Evolutionary conservation across 78 protist species (phyloP).

Genomic region (Polysphondylium violaceum): DNA sequence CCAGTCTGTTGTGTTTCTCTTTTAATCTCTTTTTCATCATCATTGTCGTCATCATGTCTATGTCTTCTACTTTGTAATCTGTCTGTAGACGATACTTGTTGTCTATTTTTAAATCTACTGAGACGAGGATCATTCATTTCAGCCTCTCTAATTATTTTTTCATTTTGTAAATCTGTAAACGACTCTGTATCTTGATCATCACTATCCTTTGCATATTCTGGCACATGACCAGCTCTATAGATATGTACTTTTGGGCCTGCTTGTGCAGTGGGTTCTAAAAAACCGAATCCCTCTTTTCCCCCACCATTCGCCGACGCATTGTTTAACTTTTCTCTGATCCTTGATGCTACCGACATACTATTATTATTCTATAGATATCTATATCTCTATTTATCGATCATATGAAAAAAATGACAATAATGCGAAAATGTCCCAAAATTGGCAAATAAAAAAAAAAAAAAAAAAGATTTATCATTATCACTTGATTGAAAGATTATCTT

Average conservation of each 20-base stretch:
- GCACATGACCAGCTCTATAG: conserved; percentile 66
- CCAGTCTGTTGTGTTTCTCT: not conserved
- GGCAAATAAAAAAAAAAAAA: not conserved
- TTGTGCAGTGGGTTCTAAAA: not conserved
- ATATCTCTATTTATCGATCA: not conserved
- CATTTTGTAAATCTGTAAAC: not conserved
- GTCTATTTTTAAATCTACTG: conserved; percentile 51
- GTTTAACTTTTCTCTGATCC: conserved; percentile 20
- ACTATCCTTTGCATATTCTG: conserved; percentile 38
- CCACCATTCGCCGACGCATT: conserved; percentile 16
- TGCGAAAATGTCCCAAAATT: not conserved
- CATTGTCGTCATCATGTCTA: not conserved
- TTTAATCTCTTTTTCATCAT: not conserved
- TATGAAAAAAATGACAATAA: not conserved
- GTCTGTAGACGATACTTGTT: not conserved
- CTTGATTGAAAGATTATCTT: not conserved
- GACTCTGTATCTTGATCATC: not conserved
- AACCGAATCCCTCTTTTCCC: conserved; percentile 15
- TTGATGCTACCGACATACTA: conserved; percentile 22
- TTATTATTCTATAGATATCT: not conserved
- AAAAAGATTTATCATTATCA: not conserved
- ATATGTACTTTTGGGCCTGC: conserved; percentile 10
- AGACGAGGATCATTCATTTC: conserved; percentile 32
- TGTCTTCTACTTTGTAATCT: conserved; percentile 24
- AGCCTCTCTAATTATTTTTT: conserved; percentile 24